Evolutionary conservation across 345 rosid genomes (phyloP).

Genomic region (Passiflora organensis): DNA sequence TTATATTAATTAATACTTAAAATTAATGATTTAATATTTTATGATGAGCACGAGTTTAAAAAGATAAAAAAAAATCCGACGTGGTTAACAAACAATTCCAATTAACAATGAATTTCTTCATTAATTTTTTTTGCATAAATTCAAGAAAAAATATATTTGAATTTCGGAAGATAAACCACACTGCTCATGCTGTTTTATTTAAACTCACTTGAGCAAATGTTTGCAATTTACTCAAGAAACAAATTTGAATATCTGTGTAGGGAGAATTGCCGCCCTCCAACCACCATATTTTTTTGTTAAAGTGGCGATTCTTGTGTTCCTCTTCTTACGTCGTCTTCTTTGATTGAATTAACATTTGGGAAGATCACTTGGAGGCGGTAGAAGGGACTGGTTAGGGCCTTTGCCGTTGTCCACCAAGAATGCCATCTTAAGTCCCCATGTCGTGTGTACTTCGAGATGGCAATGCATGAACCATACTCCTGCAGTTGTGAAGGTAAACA

Average conservation of each 20-base stretch:
- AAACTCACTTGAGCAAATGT: background rate
- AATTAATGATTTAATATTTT: too few relatives aligned
- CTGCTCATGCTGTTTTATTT: background rate
- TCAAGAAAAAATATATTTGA: background rate
- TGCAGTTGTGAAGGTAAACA: conserved; percentile 17
- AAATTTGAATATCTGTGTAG: background rate
- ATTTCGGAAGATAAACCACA: background rate
- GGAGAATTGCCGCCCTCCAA: background rate
- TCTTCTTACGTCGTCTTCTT: background rate
- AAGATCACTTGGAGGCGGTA: conserved; percentile 90
- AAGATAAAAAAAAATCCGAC: too few relatives aligned
- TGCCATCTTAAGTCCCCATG: conserved; percentile 99
- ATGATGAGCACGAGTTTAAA: too few relatives aligned
- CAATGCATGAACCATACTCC: conserved; percentile 99
- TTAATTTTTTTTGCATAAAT: background rate
- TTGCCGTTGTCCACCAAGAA: conserved; percentile 92
- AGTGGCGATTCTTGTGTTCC: too few relatives aligned
- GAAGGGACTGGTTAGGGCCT: conserved; percentile 70
- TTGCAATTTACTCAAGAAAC: background rate
- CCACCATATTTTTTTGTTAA: background rate
- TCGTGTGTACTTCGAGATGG: conserved; percentile 92
- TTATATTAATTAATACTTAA: too few relatives aligned
- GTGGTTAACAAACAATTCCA: too few relatives aligned
- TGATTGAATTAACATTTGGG: conserved; percentile 55
- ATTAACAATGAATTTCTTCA: too few relatives aligned